Base-by-base conservation (phyloP, 768 basidiomycete genomes). In the Megacollybia marginata region DNA sequence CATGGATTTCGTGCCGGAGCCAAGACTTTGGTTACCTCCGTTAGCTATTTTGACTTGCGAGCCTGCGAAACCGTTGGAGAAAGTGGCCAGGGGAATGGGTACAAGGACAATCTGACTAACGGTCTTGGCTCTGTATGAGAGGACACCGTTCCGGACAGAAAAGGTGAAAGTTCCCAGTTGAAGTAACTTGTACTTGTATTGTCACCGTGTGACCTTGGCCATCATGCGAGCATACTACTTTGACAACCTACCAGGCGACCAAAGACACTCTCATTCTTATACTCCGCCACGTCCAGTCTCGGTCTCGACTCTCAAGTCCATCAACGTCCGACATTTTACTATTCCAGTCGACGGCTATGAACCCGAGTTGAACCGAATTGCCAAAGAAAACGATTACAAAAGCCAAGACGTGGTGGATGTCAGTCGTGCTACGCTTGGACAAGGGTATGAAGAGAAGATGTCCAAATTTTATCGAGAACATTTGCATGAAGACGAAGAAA, bases 401-500 rank as follows among this genome's bases (percentile, higher is more conserved):
- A 92, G 92, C 64, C 71, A 86, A 47, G 92, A 95, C 53, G 71
- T 71, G 48, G 85, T 93, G 59, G 82, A 85, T 52, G 80, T 91
- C 10, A 85, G 84, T 9, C 83, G 82, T 59, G 82, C 79, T 57
- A 86, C 82, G 0, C 69, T 98, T 44, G 93, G 92, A 1, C 47
- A 75, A 69, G 57, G 69, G 8, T 95, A 91, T 66, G 92, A 96
- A 58, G 61, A 73, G 19, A 92, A 88, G 66, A 77, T 95, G 61
- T 86, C 88, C 62, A 72, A 61, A 0, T 94, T 95, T 67, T 94
- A 88, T 57, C 73, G 85, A 48, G 91, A 93, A 58, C 92, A 96
- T 58, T 78, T 97, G 73, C 94, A 96, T 58, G 92, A 96, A 64
- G 93, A 96, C 58, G 93, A 97, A 60, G 93, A 97, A 67, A 95